Evolutionary conservation across 1,284 basidiomycete species (phyloP), one percentile per base, ranked within the genome.

Genomic region (Bjerkandera adusta): DNA sequence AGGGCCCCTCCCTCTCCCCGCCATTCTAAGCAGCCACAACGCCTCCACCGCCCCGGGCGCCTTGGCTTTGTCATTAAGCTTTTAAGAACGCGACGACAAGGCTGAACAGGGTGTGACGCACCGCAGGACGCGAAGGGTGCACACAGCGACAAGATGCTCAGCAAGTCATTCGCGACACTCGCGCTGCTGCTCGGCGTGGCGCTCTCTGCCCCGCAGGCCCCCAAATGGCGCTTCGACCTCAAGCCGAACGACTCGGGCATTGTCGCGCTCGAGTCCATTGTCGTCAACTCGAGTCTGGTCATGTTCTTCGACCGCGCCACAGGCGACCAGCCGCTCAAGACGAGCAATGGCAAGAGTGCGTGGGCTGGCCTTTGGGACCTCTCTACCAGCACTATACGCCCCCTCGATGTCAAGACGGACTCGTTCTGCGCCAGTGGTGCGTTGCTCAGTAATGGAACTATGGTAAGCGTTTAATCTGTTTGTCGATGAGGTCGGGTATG

Each of bases 361-460:
- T 76, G 74, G 73, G 73, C 68, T 10, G 67, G 68, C 1, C 55
- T 76, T 13, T 77, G 69, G 66, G 62, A 73, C 57, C 60, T 74
- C 18, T 59, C 71, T 52, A 67, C 70, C 3, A 66, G 68, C 48
- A 68, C 63, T 1, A 68, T 69, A 6, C 62, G 59, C 4, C 59
- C 76, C 0, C 55, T 80, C 27, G 59, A 72, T 32, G 61, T 76
- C 30, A 45, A 69, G 13, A 71, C 76, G 1, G 72, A 80, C 60
- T 68, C 69, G 1, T 80, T 79, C 62, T 80, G 77, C 53, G 76
- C 75, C 0, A 72, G 70, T 15, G 76, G 76, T 4, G 66, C 61
- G 2, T 68, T 75, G 53, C 60, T 79, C 37, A 70, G 70, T 35
- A 78, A 79, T 45, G 73, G 73, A 10, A 71, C 71, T 13, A 72